A percentile compares a stretch with the other conserved stretches of the same genome.
Evolutionary conservation across 208 protist species (phyloP).

Genomic region (Trypanosoma melophagium): DNA sequence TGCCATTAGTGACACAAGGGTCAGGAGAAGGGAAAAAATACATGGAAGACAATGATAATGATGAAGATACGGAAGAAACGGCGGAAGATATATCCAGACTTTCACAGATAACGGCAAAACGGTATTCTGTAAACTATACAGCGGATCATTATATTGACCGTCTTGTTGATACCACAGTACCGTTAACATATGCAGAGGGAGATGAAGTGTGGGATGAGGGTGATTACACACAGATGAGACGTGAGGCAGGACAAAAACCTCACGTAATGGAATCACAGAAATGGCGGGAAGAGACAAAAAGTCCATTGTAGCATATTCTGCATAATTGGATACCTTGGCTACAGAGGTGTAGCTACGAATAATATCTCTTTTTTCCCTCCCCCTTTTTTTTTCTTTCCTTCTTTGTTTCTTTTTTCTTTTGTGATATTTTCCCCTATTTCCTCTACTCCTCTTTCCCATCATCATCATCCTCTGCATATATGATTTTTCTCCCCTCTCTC

Average conservation of each 20-base stretch:
- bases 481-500: not conserved
- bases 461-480: not conserved
- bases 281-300: conserved; percentile 34
- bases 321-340: not conserved
- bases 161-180: conserved; percentile 46
- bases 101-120: conserved; percentile 27
- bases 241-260: conserved; percentile 8
- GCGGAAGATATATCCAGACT: conserved; percentile 8
- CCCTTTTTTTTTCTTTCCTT: conserved; percentile 21
- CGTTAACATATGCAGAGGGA: conserved; percentile 80
- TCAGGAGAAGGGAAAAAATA: not conserved
- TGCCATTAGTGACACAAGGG: conserved; percentile 4
- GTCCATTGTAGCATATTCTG: conserved; percentile 29
- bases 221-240: conserved; percentile 49
- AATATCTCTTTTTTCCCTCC: conserved; percentile 17
- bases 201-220: conserved; percentile 90
- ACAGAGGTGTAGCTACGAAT: not conserved
- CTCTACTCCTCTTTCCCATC: not conserved
- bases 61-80: conserved; percentile 21
- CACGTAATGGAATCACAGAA: conserved; percentile 22
- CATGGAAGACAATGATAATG: conserved; percentile 22
- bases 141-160: conserved; percentile 68
- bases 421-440: not conserved
- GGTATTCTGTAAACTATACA: conserved; percentile 52
- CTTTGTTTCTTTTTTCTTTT: conserved; percentile 4